Evolutionary conservation across 371 early-diverging fungal species (phyloP).

Genomic region (Mortierella sp.): DNA sequence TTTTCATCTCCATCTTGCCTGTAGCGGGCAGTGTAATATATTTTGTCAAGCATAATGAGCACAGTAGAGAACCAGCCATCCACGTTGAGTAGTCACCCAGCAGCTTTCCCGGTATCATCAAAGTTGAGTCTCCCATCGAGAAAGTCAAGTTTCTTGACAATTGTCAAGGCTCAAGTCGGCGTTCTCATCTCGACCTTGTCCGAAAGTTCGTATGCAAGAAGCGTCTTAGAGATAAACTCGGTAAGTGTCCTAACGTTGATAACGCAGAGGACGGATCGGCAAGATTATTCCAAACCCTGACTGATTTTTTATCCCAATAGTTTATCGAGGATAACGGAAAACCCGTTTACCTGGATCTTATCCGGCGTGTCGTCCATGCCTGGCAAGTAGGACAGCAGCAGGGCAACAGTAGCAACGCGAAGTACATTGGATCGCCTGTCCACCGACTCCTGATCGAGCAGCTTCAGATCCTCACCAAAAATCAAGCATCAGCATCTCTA

Average conservation of each 20-base stretch:
- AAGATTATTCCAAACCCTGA: neutral
- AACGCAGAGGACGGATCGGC: neutral
- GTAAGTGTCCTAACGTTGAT: slow-evolving; percentile 50
- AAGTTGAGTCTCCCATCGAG: slow-evolving; percentile 51
- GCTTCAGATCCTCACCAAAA: slow-evolving; percentile 51
- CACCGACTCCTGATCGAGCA: slow-evolving; percentile 63
- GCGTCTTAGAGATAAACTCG: slow-evolving; percentile 60
- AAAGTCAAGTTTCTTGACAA: slow-evolving; percentile 62
- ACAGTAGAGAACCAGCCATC: slow-evolving; percentile 48
- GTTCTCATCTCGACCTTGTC: slow-evolving; percentile 65
- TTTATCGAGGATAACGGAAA: slow-evolving; percentile 68
- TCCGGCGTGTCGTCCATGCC: slow-evolving; percentile 59
- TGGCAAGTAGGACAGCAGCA: slow-evolving; percentile 48
- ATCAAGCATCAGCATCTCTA: slow-evolving; percentile 52
- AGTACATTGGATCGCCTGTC: slow-evolving; percentile 52
- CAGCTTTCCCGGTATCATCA: slow-evolving; percentile 34
- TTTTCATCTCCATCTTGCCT: too few species aligned
- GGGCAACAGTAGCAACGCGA: slow-evolving; percentile 23
- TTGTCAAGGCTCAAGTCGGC: slow-evolving; percentile 72
- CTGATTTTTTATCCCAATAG: slow-evolving; percentile 46
- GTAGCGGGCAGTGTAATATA: too few species aligned
- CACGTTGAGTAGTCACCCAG: slow-evolving; percentile 41
- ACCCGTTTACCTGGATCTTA: slow-evolving; percentile 64
- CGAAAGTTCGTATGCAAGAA: slow-evolving; percentile 62
- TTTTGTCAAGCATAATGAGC: slow-evolving; percentile 26